Evolutionary conservation across 345 rosid genomes (phyloP), one percentile per base, ranked within the genome.

Genomic region (Erucastrum elatum): DNA sequence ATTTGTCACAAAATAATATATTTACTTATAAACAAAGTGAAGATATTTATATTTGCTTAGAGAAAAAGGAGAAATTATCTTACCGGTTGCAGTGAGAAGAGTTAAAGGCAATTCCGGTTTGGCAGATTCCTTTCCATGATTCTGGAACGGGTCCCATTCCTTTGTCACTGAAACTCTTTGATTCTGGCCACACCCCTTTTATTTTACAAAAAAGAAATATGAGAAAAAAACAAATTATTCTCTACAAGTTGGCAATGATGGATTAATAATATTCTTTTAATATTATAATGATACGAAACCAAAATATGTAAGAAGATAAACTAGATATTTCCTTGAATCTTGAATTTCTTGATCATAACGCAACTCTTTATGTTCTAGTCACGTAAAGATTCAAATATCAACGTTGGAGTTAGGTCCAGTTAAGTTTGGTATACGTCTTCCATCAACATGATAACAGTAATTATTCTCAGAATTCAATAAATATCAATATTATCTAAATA

Each of bases 181-280:
- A 91, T 77, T 94, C 98, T 81, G 97, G 98, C 98, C 98, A 94
- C 82, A 89, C 87, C 58, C 98, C 98, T 94, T 74, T 66, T 39
- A 16, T 55, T 72, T 56, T 25, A 1, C 67, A 33, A 16, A 76
- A 76, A 35, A 30, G 21, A 15, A 13, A 27, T 17, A 65, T 5
- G 15, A 49, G 15, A 4, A 21, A 10, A 17, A 21, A 29, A 11
- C 34, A 27, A 27, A 56, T 25, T 44, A 64, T 55, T 31, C 58
- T 41, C 44, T 39, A 49, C 60, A 64, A 29, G 25, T 9, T 63
- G 46, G 67, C 67, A 66, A 78, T 78, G 66, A 78, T 26, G 5
- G 37, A 41, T 13, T 65, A 17, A 16, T 65, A 8, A 16, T 60
- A 60, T 60, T 11, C 3, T 59, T 8, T 62, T 6, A 62, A 62